Base-by-base conservation (phyloP, 2,329 filamentous ascomycete genomes). In the Westerdykella ornata region DNA sequence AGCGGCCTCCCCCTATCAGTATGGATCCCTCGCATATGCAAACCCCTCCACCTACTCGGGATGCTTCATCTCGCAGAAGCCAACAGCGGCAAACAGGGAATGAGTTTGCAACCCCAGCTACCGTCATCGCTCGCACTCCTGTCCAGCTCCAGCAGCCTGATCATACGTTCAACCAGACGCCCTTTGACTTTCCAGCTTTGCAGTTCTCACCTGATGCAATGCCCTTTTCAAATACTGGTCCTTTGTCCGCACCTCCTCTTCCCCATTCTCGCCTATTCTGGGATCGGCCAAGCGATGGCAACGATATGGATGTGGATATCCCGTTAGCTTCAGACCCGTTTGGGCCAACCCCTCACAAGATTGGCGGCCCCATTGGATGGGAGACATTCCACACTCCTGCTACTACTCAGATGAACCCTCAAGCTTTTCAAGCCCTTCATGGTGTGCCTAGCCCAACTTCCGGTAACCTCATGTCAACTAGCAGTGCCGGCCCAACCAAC, bases 21-120 rank as follows among this genome's bases (percentile, higher is more conserved):
- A 69, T 69, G 67, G 62, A 68, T 44, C 57, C 61, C 12, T 66
- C 64, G 16, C 70, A 73, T 12, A 79, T 80, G 68, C 77, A 81
- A 60, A 81, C 78, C 11, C 78, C 78, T 26, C 78, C 78, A 37
- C 77, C 78, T 2, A 80, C 77, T 18, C 71, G 77, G 60, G 76
- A 71, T 46, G 65, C 68, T 39, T 69, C 75, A 14, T 75, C 72
- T 5, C 70, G 72, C 54, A 71, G 74, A 48, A 69, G 60, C 37
- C 50, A 62, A 37, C 57, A 61, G 36, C 62, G 68, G 30, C 52
- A 47, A 38, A 46, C 38, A 28, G 52, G 54, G 16, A 46, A 53
- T 35, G 59, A 54, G 5, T 49, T 57, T 42, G 47, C 50, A 32
- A 65, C 63, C 16, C 64, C 64, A 35, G 57, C 60, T 29, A 66